Evolutionary conservation across 2,329 filamentous ascomycete genomes (phyloP).

Genomic region (Cercospora zeina): DNA sequence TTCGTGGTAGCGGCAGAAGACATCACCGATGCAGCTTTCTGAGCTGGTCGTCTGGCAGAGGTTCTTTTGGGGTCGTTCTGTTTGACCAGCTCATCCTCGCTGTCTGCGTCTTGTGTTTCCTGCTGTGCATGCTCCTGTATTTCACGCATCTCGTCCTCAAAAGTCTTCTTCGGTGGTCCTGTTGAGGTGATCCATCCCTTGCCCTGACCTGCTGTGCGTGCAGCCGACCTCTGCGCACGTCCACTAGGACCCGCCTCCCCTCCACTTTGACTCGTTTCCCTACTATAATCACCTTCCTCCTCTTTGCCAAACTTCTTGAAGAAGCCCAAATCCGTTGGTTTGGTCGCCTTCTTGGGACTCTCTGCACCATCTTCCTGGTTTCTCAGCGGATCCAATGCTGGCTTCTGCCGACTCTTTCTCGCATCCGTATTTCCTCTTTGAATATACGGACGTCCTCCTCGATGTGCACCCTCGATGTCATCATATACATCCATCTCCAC

Average conservation of each 20-base stretch:
- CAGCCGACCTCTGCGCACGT: not conserved
- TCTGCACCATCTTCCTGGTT: constrained; percentile 19
- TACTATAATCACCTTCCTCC: not conserved
- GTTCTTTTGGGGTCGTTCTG: constrained; percentile 8
- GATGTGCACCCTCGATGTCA: constrained; percentile 47
- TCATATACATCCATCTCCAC: constrained; percentile 45
- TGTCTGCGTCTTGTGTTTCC: constrained; percentile 27
- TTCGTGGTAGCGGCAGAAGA: not conserved
- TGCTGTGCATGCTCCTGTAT: constrained; percentile 33
- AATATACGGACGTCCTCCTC: not conserved
- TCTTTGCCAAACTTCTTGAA: constrained; percentile 35
- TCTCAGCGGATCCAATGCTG: constrained; percentile 29
- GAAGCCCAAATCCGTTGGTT: constrained; percentile 26
- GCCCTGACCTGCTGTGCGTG: not conserved
- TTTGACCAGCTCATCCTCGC: constrained; percentile 25
- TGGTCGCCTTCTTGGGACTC: constrained; percentile 14
- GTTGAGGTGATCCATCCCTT: constrained; percentile 20
- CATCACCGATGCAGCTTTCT: constrained; percentile 1
- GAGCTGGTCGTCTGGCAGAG: constrained; percentile 10
- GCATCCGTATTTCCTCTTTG: not conserved
- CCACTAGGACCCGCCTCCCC: not conserved
- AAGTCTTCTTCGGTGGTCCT: constrained; percentile 35
- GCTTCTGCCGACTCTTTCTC: constrained; percentile 6
- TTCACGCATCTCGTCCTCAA: constrained; percentile 40
- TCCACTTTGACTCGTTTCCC: not conserved